phyloP scores from a whole-genome alignment of 805 yeast genomes.

The Saccharomycopsis selenospora region DNA sequence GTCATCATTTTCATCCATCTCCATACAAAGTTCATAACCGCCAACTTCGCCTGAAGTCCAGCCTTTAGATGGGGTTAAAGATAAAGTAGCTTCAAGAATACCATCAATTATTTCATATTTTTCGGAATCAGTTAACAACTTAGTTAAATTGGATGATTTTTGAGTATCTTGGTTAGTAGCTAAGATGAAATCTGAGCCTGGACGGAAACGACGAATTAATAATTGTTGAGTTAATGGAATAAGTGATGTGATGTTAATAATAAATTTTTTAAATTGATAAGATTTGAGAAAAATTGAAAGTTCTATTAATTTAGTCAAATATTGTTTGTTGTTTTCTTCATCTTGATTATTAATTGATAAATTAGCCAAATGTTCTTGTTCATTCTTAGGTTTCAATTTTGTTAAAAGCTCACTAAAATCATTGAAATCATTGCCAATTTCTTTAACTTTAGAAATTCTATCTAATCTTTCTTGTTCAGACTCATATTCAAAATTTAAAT shows the following conservation, averaged over 20 bases:
- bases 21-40: conserved; percentile 90
- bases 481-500: conserved; percentile 24
- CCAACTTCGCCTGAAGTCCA: conserved; percentile 92
- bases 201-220: conserved; percentile 80
- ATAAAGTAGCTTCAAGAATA: conserved; percentile 70
- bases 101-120: conserved; percentile 32
- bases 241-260: conserved; percentile 54
- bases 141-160: neutral
- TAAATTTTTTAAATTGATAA: conserved; percentile 60
- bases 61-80: conserved; percentile 71
- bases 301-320: conserved; percentile 40
- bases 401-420: conserved; percentile 8
- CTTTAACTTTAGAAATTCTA: conserved; percentile 20
- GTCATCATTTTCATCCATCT: conserved; percentile 40
- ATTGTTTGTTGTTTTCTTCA: conserved; percentile 20
- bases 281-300: conserved; percentile 55
- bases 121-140: conserved; percentile 18
- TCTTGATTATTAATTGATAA: conserved; percentile 21
- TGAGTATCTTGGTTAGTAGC: conserved; percentile 58
- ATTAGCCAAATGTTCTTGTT: conserved; percentile 3
- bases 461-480: conserved; percentile 7
- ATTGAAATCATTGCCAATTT: conserved; percentile 2
- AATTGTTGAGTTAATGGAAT: conserved; percentile 58
- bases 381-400: conserved; percentile 20
- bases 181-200: conserved; percentile 87